Conservation (phyloP, 108 stramenopile genomes). For the Nitzschia sp. region DNA sequence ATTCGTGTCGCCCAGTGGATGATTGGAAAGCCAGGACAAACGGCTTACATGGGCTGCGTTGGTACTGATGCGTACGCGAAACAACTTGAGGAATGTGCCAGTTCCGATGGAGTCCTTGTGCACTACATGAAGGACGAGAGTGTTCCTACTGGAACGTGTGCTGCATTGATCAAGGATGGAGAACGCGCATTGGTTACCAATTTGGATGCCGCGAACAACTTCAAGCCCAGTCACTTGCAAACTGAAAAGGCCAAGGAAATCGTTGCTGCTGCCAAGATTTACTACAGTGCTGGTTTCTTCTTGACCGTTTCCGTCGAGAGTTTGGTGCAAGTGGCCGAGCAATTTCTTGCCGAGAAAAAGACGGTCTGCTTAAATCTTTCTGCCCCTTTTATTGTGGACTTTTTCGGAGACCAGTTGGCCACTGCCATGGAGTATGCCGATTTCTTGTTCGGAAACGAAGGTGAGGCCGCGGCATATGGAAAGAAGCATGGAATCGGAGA, state of each 20-base stretch:
- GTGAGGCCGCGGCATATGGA: slow-evolving; percentile 96
- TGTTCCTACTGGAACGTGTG: slow-evolving; percentile 98
- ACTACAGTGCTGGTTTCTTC: slow-evolving; percentile 99
- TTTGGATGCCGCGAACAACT: slow-evolving; percentile 98
- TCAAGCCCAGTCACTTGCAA: slow-evolving; percentile 91
- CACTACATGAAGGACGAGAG: slow-evolving; percentile 96
- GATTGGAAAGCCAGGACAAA: slow-evolving; percentile 67
- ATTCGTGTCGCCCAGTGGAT: slow-evolving; percentile 99
- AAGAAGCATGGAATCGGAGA: slow-evolving; percentile 92
- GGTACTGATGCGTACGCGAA: slow-evolving; percentile 90
- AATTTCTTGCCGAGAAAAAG: slow-evolving; percentile 89
- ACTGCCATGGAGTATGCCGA: slow-evolving; percentile 94
- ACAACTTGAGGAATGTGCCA: slow-evolving; percentile 86
- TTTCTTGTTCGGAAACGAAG: slow-evolving; percentile 98
- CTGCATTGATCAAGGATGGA: slow-evolving; percentile 93
- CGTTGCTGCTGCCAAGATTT: slow-evolving; percentile 80
- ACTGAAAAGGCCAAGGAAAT: slow-evolving; percentile 93
- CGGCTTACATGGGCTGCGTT: slow-evolving; percentile 94
- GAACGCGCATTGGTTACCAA: slow-evolving; percentile 97
- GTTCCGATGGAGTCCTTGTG: slow-evolving; percentile 91
- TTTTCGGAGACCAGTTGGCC: slow-evolving; percentile 96
- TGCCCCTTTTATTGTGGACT: slow-evolving; percentile 98
- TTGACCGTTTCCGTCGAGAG: slow-evolving; percentile 96
- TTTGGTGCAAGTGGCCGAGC: slow-evolving; percentile 89
- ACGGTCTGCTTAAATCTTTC: slow-evolving; percentile 96